A percentile compares a stretch with the other conserved stretches of the same genome.
Conservation (phyloP, 441 rosid species). For the Adansonia gregorii region DNA sequence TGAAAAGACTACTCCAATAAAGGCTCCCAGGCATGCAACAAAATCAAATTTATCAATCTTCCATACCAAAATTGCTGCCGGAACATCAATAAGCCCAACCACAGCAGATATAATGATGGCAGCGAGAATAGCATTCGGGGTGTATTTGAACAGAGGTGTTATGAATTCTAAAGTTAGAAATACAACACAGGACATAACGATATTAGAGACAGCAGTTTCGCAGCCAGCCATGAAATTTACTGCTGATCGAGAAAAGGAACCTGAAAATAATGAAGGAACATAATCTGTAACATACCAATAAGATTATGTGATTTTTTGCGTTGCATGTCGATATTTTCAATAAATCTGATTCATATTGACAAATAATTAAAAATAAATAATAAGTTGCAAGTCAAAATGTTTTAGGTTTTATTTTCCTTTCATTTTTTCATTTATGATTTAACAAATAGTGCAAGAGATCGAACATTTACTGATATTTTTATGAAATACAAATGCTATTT, state of each 20-base stretch:
- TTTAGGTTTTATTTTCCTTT: too few relatives aligned
- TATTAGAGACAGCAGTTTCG: constrained; percentile 82
- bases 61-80: constrained; percentile 76
- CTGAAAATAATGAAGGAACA: constrained; percentile 39
- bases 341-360: not conserved
- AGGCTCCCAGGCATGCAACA: constrained; percentile 93
- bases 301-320: not conserved
- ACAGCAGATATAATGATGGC: constrained; percentile 91
- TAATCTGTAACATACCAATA: not conserved
- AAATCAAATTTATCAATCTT: constrained; percentile 93
- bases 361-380: not conserved
- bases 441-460: not conserved
- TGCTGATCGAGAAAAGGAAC: constrained; percentile 96
- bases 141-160: constrained; percentile 92
- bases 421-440: not conserved
- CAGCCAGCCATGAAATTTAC: constrained; percentile 97
- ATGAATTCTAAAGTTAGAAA: constrained; percentile 74
- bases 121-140: constrained; percentile 92
- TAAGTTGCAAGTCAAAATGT: not conserved
- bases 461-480: not conserved
- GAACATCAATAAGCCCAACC: constrained; percentile 62
- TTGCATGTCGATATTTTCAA: not conserved
- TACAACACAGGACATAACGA: constrained; percentile 82
- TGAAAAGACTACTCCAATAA: constrained; percentile 80
- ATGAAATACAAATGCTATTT: not conserved